Evolutionary conservation across 768 basidiomycete species (phyloP), one percentile per base, ranked within the genome.

Genomic region (Tricholoma terreum): DNA sequence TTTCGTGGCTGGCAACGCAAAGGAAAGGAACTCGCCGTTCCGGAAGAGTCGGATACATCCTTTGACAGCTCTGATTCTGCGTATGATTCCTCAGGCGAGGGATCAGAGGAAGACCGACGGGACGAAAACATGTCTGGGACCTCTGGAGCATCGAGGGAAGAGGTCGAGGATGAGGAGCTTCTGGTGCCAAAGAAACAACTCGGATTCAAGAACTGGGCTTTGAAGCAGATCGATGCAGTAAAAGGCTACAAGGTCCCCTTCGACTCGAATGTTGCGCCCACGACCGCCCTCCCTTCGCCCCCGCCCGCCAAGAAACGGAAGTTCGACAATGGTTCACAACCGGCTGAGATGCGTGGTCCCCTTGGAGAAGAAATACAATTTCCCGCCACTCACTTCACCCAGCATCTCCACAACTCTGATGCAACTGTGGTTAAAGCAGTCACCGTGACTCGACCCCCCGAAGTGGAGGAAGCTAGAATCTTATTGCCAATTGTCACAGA

Each of bases 161-260:
- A 55, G 36, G 61, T 56, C 4, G 67, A 67, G 17, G 60, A 68
- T 4, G 63, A 67, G 22, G 22, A 60, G 12, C 63, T 65, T 14
- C 59, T 63, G 21, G 65, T 61, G 52, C 69, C 62, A 50, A 78
- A 73, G 63, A 84, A 77, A 58, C 67, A 68, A 27, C 64, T 74
- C 3, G 81, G 83, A 6, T 98, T 97, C 81, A 97, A 97, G 69
- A 79, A 86, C 38, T 97, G 95, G 95, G 95, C 94, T 0, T 67
- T 86, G 59, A 82, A 87, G 54, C 94, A 97, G 67, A 78, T 91
- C 52, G 84, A 77, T 51, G 60, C 70, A 33, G 74, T 76, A 11
- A 82, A 79, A 64, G 75, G 77, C 4, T 73, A 75, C 54, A 64
- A 53, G 31, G 57, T 57, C 54, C 59, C 66, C 12, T 40, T 62